Percentiles rank a stretch among this genome's conserved stretches.
Conservation (phyloP, 257 asterid species). For the Mitragyna speciosa region DNA sequence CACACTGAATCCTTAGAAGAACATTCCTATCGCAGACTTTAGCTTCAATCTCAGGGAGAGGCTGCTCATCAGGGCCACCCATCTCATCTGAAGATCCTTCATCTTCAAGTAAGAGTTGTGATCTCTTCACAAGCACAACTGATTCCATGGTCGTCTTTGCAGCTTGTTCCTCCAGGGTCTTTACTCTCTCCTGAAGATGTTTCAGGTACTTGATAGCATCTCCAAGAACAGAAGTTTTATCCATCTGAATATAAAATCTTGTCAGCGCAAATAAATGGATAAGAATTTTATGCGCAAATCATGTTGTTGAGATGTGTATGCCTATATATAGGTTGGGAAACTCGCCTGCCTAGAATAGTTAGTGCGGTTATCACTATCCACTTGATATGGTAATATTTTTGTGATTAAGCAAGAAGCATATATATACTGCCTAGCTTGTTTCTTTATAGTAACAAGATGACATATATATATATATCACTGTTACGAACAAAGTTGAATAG, state of each 20-base stretch:
- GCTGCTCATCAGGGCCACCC: conserved; percentile 19
- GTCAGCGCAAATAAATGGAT: not conserved
- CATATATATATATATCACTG: too few species aligned
- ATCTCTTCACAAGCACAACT: conserved; percentile 32
- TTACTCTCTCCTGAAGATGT: conserved; percentile 29
- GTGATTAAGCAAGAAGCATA: too few species aligned
- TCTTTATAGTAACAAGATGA: too few species aligned
- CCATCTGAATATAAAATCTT: conserved; percentile 32
- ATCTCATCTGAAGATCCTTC: conserved; percentile 34
- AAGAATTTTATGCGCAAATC: not conserved
- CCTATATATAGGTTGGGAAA: not conserved
- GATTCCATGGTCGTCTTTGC: conserved; percentile 27
- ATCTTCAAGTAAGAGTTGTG: conserved; percentile 37
- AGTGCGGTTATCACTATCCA: not conserved
- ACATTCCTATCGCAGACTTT: conserved; percentile 13
- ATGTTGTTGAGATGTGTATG: not conserved
- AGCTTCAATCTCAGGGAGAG: conserved; percentile 25
- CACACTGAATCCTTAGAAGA: conserved; percentile 21
- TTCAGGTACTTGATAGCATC: conserved; percentile 33
- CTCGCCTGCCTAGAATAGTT: too few species aligned
- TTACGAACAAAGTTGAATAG: too few species aligned
- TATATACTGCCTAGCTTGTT: too few species aligned
- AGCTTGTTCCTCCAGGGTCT: conserved; percentile 38
- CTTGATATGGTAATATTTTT: too few species aligned
- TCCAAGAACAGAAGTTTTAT: conserved; percentile 45